These are phyloP conservation scores for Suillus alpinus DNA, from an alignment of 768 basidiomycete genomes.

Conservation along the genomic window DNA sequence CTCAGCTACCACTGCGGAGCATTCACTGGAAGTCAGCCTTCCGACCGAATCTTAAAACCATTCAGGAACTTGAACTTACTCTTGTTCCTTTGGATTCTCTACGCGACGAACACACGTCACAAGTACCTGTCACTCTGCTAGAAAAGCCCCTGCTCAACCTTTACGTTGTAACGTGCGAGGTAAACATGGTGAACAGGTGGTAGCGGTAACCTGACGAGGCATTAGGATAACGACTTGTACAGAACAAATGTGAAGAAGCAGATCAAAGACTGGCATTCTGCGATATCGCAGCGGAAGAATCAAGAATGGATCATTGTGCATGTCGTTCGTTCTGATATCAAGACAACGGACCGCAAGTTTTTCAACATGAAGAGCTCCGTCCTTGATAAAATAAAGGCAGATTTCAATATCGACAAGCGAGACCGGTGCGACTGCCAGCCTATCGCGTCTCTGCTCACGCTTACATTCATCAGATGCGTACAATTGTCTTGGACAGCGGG, in stretches of 20 bases:
- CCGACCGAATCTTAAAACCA: constrained; percentile 73
- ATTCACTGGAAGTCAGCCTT: constrained; percentile 88
- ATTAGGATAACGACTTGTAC: constrained; percentile 70
- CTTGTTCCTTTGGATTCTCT: constrained; percentile 66
- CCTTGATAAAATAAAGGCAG: constrained; percentile 85
- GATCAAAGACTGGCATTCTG: constrained; percentile 88
- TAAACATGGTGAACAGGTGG: constrained; percentile 33
- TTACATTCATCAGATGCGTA: constrained; percentile 56
- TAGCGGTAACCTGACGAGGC: constrained; percentile 10
- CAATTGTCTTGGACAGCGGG: constrained; percentile 77
- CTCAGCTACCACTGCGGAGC: constrained; percentile 81
- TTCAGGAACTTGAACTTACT: constrained; percentile 82
- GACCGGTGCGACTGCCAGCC: constrained; percentile 56
- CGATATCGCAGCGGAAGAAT: constrained; percentile 64
- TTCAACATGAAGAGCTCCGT: constrained; percentile 86
- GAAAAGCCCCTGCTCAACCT: constrained; percentile 87
- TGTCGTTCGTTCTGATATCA: constrained; percentile 71
- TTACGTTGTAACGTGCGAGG: constrained; percentile 87
- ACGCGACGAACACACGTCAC: constrained; percentile 72
- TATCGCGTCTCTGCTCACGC: constrained; percentile 3
- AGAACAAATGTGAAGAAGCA: constrained; percentile 74
- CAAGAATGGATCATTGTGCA: constrained; percentile 95
- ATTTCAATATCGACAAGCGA: constrained; percentile 87
- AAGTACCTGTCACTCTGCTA: constrained; percentile 72
- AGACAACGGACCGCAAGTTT: constrained; percentile 57